A percentile compares a stretch with the other conserved stretches of the same genome.
Evolutionary conservation across 2,329 filamentous ascomycete genomes (phyloP).

Genomic region (Botryotinia narcissicola): DNA sequence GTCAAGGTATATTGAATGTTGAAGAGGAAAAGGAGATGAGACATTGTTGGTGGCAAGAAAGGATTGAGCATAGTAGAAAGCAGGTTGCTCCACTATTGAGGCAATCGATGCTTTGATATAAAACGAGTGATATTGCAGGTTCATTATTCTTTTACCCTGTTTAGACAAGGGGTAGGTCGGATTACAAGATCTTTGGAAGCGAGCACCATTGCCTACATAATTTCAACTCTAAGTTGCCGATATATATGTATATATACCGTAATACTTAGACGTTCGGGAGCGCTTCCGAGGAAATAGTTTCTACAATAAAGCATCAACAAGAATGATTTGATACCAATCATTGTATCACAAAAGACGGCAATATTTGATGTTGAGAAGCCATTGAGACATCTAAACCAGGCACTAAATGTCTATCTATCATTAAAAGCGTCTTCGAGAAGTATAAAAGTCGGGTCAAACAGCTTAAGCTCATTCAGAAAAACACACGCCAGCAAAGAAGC

Average conservation of each 20-base stretch:
- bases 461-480: neutral
- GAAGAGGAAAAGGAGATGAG: conserved; percentile 45
- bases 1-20: conserved; percentile 43
- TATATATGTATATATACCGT: too few species aligned
- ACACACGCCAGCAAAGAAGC: neutral
- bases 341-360: neutral
- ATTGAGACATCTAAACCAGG: neutral
- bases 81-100: conserved; percentile 67
- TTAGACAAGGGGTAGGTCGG: neutral
- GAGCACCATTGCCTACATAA: neutral
- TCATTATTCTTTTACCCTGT: neutral
- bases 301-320: neutral
- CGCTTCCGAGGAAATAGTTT: neutral
- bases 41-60: conserved; percentile 65
- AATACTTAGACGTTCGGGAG: neutral
- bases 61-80: conserved; percentile 61
- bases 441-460: neutral
- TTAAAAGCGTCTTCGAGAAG: neutral
- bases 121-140: neutral
- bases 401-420: neutral
- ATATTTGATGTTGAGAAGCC: neutral
- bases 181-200: neutral
- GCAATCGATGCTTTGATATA: conserved; percentile 42
- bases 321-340: neutral
- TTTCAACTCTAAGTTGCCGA: too few species aligned